phyloP scores from a whole-genome alignment of 345 rosid genomes.

The Pistacia vera region DNA sequence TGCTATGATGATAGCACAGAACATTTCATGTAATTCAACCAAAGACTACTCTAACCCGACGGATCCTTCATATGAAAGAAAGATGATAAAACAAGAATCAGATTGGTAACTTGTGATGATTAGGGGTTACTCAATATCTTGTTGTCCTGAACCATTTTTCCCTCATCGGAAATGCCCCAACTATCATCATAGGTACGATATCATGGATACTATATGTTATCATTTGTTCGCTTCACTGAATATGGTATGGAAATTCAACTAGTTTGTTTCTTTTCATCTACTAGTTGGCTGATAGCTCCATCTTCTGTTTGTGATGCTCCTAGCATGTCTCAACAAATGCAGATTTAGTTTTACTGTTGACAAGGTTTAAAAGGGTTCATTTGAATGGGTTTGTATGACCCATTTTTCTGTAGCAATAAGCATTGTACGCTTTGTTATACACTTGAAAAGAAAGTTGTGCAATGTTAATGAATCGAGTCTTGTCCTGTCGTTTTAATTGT shows the following conservation, averaged over 20 bases:
- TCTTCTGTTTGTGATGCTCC: constrained; percentile 1
- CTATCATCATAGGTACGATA: not conserved
- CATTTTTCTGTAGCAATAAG: not conserved
- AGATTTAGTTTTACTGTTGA: not conserved
- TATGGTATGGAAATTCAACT: not conserved
- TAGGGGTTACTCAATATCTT: too few relatives aligned
- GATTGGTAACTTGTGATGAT: not conserved
- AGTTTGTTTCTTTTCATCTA: not conserved
- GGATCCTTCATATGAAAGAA: too few relatives aligned
- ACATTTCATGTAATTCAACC: too few relatives aligned
- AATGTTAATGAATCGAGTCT: too few relatives aligned
- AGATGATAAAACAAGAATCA: too few relatives aligned
- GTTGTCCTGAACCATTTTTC: not conserved
- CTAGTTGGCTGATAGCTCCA: not conserved
- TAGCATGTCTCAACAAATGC: not conserved
- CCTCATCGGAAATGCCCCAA: not conserved
- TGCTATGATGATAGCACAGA: too few relatives aligned
- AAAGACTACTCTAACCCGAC: too few relatives aligned
- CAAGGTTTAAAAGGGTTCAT: not conserved
- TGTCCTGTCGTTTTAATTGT: too few relatives aligned
- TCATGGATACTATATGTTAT: not conserved
- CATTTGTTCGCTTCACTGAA: not conserved
- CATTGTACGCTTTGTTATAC: not conserved
- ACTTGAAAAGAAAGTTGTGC: not conserved
- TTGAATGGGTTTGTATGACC: not conserved